Base-by-base conservation (phyloP, 371 early-diverging fungal species). In the Syncephalis fuscata region DNA sequence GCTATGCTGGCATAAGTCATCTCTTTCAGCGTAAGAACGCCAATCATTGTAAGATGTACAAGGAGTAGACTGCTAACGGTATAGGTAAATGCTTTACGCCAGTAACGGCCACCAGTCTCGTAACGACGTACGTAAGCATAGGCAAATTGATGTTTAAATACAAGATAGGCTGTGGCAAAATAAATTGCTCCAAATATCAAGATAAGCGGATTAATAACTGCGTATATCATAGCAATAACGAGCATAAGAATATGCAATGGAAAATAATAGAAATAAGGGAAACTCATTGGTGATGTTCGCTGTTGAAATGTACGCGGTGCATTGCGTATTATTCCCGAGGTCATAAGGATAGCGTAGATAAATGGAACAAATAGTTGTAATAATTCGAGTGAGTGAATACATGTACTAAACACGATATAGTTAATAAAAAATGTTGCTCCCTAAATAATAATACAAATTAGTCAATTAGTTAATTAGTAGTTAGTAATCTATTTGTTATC, bases 121-220 rank as follows among this genome's bases (percentile, higher is more conserved):
- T 85, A 88, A 1, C 76, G 69, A 4, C 82, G 82, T 37, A 88
- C 70, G 53, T 90, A 87, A n/a, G 85, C 81, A 57, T 84, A 89
- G 39, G 80, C 68, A 44, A 80, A 70, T 50, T 81, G 76, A 54
- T 88, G 80, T 47, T 89, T 86, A 65, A 76, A 85, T 2, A 85
- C 74, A 9, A 80, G 60, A 26, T 79, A 69, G 0, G 82, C 86
- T 22, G 85, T 57, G 0, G 65, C 59, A 62, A 76, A 94, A 58
- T 85, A 92, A 2, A 84, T 51, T 2, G 78, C 54, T 1, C 82
- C 82, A 55, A 89, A 82, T 4, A 82, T 61, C 16, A 91, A 63
- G 25, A 91, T 82, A 14, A 92, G 55, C 0, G 95, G 95, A 46
- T 85, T 78, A 27, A 92, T 82, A 16, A 78, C 76, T 19, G 88